These are phyloP conservation scores for Infundibulicybe gibba DNA, from an alignment of 768 basidiomycete genomes.

Conservation along the genomic window DNA sequence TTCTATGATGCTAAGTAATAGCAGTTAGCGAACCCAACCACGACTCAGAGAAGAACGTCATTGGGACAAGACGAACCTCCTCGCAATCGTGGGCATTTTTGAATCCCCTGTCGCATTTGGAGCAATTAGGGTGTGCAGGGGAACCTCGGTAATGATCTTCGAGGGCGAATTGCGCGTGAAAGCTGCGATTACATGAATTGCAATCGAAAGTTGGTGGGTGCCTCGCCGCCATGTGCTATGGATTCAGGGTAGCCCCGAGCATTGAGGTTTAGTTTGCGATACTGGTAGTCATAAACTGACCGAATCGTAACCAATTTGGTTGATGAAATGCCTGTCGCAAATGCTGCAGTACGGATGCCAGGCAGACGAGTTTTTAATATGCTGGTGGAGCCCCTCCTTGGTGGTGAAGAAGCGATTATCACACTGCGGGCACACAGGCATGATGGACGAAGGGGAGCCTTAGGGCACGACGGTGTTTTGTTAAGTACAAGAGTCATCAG, in stretches of 20 bases:
- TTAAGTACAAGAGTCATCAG: slow-evolving; percentile 5
- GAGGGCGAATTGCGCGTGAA: slow-evolving; percentile 29
- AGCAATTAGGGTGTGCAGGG: slow-evolving; percentile 41
- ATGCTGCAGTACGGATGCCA: slow-evolving; percentile 29
- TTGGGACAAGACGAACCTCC: slow-evolving; percentile 22
- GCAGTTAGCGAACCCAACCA: slow-evolving; percentile 1
- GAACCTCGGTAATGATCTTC: slow-evolving; percentile 46
- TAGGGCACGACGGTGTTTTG: background rate
- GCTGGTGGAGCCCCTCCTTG: slow-evolving; percentile 35
- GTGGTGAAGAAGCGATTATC: slow-evolving; percentile 27
- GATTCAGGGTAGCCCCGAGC: background rate
- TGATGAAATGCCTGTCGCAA: slow-evolving; percentile 32
- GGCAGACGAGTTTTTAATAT: slow-evolving; percentile 29
- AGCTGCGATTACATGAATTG: slow-evolving; percentile 25
- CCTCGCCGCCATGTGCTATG: slow-evolving; percentile 36
- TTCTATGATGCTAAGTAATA: slow-evolving; percentile 25
- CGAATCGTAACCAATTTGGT: slow-evolving; percentile 30
- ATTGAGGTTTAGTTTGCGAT: slow-evolving; percentile 1
- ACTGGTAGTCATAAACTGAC: slow-evolving; percentile 12
- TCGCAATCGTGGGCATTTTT: slow-evolving; percentile 26
- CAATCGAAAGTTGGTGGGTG: slow-evolving; percentile 43
- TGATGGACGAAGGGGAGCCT: slow-evolving; percentile 8
- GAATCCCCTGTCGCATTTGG: slow-evolving; percentile 40
- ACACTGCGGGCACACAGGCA: slow-evolving; percentile 34
- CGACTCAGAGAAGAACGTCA: background rate